A percentile compares a stretch with the other conserved stretches of the same genome.
These are phyloP conservation scores for Schwanniomyces polymorphus DNA, from an alignment of 805 yeast species.

Conservation along the genomic window DNA sequence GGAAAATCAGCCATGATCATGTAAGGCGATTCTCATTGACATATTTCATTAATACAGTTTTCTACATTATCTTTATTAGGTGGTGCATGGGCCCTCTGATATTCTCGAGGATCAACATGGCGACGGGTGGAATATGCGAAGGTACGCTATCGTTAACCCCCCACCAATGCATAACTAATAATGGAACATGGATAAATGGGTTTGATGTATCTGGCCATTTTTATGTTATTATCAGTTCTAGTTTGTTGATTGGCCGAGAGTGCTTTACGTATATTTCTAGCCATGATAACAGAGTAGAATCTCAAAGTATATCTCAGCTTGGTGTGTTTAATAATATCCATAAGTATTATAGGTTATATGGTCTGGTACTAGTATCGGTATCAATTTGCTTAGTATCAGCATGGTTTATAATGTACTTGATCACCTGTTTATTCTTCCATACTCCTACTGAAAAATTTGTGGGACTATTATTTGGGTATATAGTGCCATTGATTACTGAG, in stretches of 20 bases:
- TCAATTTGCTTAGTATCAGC: slow-evolving; percentile 14
- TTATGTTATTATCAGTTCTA: slow-evolving; percentile 43
- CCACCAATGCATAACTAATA: slow-evolving; percentile 8
- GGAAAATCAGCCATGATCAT: slow-evolving; percentile 3
- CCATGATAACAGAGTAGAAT: not conserved
- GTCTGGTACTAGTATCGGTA: not conserved
- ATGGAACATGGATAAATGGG: slow-evolving; percentile 47
- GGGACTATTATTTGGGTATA: slow-evolving; percentile 41
- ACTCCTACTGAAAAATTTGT: slow-evolving; percentile 45
- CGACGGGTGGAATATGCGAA: slow-evolving; percentile 41
- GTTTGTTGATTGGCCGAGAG: slow-evolving; percentile 31
- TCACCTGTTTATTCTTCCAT: slow-evolving; percentile 53
- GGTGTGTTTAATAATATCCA: not conserved
- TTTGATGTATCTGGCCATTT: slow-evolving; percentile 58
- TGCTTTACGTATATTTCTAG: not conserved
- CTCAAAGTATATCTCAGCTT: not conserved
- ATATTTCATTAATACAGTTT: slow-evolving; percentile 10
- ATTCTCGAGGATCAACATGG: slow-evolving; percentile 30
- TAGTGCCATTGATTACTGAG: slow-evolving; percentile 20
- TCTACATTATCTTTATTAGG: slow-evolving; percentile 10
- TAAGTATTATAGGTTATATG: not conserved
- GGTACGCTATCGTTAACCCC: slow-evolving; percentile 11
- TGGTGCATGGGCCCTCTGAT: slow-evolving; percentile 39
- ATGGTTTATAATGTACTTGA: slow-evolving; percentile 41
- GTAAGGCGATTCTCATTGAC: slow-evolving; percentile 4